Evolutionary conservation across 768 basidiomycete species (phyloP).

Genomic region (Auricularia sp.): DNA sequence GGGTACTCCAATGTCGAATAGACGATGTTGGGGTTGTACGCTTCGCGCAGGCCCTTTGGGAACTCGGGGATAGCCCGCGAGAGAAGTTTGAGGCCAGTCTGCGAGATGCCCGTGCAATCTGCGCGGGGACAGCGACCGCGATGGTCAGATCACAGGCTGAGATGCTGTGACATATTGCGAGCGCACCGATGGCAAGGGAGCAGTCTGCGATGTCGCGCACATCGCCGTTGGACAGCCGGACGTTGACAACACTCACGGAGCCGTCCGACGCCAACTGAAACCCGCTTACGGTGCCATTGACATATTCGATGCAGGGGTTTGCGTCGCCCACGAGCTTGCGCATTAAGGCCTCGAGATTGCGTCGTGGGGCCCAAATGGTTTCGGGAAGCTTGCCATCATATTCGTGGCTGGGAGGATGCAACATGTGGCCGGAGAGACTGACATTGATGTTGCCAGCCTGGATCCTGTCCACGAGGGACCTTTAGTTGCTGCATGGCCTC

Average conservation of each 20-base stretch:
- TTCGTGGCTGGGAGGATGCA: conserved; percentile 9
- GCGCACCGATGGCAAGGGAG: conserved; percentile 17
- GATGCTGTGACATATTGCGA: neutral
- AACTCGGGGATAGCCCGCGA: conserved; percentile 8
- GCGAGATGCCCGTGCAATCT: conserved; percentile 25
- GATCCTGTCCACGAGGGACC: neutral
- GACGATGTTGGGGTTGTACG: conserved; percentile 19
- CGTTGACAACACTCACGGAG: too few relatives aligned
- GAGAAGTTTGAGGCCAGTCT: conserved; percentile 20
- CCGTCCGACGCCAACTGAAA: conserved; percentile 3
- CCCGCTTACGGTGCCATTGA: conserved; percentile 22
- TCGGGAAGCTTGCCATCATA: conserved; percentile 13
- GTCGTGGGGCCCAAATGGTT: conserved; percentile 16
- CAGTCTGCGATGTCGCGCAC: conserved; percentile 11
- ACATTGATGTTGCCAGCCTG: conserved; percentile 15
- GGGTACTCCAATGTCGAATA: conserved; percentile 15
- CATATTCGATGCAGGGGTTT: conserved; percentile 15
- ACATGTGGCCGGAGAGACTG: conserved; percentile 8
- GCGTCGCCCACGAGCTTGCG: conserved; percentile 18
- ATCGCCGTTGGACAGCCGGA: conserved; percentile 10
- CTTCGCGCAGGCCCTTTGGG: conserved; percentile 9
- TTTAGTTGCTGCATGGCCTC: neutral
- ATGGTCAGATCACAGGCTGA: neutral
- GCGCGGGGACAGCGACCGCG: neutral
- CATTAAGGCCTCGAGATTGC: conserved; percentile 22